Conservation (phyloP, 805 yeast species). For the Spathaspora hagerdaliae region DNA sequence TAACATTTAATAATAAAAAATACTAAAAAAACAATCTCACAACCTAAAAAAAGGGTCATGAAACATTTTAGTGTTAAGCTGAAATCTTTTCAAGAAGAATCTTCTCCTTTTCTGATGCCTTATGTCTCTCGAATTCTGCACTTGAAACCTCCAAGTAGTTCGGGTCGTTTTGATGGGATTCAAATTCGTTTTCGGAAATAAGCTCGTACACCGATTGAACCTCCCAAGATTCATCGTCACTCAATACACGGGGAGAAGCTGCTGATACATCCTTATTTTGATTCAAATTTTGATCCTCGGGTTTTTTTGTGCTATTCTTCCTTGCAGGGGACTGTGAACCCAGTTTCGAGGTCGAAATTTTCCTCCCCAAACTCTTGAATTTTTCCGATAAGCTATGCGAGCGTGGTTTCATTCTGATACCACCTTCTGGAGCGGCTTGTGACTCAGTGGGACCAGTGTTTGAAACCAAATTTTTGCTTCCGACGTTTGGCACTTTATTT, state of each 20-base stretch:
- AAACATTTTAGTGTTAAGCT: neutral
- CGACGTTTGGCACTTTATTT: neutral
- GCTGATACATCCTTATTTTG: neutral
- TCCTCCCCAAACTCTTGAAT: neutral
- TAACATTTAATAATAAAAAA: neutral
- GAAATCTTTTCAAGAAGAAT: conserved; percentile 2
- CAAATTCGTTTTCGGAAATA: conserved; percentile 45
- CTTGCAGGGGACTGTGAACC: neutral
- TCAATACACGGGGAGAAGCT: neutral
- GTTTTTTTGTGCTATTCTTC: neutral
- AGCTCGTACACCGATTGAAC: conserved; percentile 39
- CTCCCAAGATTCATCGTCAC: conserved; percentile 7
- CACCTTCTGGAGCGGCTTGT: too few species aligned
- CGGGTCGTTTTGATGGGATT: conserved; percentile 43
- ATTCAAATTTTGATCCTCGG: neutral
- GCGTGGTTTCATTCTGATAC: too few species aligned
- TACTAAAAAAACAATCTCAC: neutral
- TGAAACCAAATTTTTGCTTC: too few species aligned
- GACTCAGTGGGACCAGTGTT: too few species aligned
- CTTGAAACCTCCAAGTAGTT: conserved; percentile 39
- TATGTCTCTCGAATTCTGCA: conserved; percentile 23
- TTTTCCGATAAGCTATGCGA: neutral
- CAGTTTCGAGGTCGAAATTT: neutral
- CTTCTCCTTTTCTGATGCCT: conserved; percentile 5
- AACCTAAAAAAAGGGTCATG: neutral